These are phyloP conservation scores for Podaxis carcinomalis DNA, from an alignment of 768 basidiomycete genomes.

Conservation along the genomic window DNA sequence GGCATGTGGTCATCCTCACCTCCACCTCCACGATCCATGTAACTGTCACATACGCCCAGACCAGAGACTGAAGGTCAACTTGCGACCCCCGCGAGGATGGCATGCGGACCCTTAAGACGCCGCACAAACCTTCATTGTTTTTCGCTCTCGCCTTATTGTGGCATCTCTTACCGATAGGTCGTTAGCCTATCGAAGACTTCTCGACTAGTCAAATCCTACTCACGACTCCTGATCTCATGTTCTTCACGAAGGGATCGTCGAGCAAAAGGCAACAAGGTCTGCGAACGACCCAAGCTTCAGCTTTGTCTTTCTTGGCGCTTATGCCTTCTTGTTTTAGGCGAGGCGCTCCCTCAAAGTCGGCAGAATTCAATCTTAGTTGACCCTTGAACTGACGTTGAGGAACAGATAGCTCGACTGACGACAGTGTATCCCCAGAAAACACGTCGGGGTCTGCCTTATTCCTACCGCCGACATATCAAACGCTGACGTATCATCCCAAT, in stretches of 20 bases:
- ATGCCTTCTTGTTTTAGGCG: not conserved
- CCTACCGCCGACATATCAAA: not conserved
- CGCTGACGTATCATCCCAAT: not conserved
- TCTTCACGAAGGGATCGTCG: not conserved
- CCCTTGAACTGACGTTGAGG: not conserved
- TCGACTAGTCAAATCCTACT: not conserved
- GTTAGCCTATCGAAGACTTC: not conserved
- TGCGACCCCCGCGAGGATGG: not conserved
- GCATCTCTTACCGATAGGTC: not conserved
- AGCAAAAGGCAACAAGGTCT: not conserved
- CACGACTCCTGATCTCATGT: not conserved
- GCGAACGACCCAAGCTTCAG: not conserved
- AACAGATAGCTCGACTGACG: not conserved
- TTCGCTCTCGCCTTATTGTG: not conserved
- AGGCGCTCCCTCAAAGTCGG: not conserved
- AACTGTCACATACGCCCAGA: not conserved
- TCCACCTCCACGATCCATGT: not conserved
- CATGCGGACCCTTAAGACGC: not conserved
- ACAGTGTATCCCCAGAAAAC: not conserved
- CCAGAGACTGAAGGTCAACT: not conserved
- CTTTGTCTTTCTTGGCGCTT: not conserved
- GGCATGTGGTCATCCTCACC: not conserved
- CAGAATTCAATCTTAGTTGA: not conserved
- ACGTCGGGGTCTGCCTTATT: not conserved
- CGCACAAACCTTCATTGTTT: not conserved